Conservation (phyloP, 495 filamentous ascomycete genomes). For the Aspergillus sclerotioniger region DNA sequence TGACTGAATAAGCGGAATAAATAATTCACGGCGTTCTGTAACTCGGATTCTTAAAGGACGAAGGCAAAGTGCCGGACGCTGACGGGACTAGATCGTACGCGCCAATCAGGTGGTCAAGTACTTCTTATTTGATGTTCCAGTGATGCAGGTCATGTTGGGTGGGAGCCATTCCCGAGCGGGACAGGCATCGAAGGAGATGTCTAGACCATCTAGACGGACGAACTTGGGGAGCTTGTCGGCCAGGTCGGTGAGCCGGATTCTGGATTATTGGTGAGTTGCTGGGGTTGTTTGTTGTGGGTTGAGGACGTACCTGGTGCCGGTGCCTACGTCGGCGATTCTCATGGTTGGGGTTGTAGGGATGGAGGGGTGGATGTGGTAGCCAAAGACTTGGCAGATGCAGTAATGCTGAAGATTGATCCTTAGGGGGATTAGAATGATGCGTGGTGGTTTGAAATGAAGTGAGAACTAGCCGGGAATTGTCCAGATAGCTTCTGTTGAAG, state of each 20-base stretch:
- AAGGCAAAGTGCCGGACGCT: neutral
- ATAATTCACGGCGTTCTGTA: neutral
- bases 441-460: no score
- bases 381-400: neutral
- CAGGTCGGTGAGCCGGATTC: neutral
- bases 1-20: neutral
- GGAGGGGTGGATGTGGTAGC: conserved; percentile 3
- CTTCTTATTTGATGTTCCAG: neutral
- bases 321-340: conserved; percentile 3
- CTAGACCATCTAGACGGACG: neutral
- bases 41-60: neutral
- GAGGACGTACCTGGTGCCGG: conserved; percentile 4
- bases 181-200: neutral
- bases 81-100: neutral
- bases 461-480: no score
- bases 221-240: neutral
- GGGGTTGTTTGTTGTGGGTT: neutral
- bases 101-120: neutral
- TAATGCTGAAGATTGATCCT: neutral
- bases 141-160: neutral
- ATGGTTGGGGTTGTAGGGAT: neutral
- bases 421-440: neutral
- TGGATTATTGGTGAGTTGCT: neutral
- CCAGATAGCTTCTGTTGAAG: neutral
- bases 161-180: neutral